phyloP scores from a whole-genome alignment of 345 rosid genomes.

The Gossypium turneri region DNA sequence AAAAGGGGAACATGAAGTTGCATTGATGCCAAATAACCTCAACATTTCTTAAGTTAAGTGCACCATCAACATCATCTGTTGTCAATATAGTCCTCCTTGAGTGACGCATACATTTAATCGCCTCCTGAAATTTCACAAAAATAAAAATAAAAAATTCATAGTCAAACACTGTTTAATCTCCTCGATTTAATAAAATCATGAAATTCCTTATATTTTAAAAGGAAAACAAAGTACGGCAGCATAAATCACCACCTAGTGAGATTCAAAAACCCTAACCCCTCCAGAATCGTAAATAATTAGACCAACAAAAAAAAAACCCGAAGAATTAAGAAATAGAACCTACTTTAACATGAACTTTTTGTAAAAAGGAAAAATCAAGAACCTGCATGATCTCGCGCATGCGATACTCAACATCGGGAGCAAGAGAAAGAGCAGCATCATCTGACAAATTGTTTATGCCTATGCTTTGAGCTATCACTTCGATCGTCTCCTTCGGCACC shows the following conservation, averaged over 20 bases:
- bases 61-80: slow-evolving; percentile 75
- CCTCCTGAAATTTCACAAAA: slow-evolving; percentile 51
- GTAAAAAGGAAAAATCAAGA: background rate
- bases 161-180: background rate
- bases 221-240: background rate
- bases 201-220: background rate
- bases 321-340: slow-evolving; percentile 1
- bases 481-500: slow-evolving; percentile 50
- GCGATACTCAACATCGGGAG: slow-evolving; percentile 92
- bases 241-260: background rate
- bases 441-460: slow-evolving; percentile 64
- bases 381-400: slow-evolving; percentile 96
- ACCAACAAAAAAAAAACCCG: background rate
- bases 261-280: background rate
- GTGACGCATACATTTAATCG: slow-evolving; percentile 94
- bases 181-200: background rate
- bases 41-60: slow-evolving; percentile 73
- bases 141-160: slow-evolving; percentile 7
- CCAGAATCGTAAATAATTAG: background rate
- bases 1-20: background rate
- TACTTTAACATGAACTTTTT: background rate
- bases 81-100: slow-evolving; percentile 75
- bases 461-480: slow-evolving; percentile 83
- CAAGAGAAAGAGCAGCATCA: slow-evolving; percentile 81
- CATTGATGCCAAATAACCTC: slow-evolving; percentile 51